phyloP scores from a whole-genome alignment of 2,329 filamentous ascomycete genomes.

The Fusarium sacchari region DNA sequence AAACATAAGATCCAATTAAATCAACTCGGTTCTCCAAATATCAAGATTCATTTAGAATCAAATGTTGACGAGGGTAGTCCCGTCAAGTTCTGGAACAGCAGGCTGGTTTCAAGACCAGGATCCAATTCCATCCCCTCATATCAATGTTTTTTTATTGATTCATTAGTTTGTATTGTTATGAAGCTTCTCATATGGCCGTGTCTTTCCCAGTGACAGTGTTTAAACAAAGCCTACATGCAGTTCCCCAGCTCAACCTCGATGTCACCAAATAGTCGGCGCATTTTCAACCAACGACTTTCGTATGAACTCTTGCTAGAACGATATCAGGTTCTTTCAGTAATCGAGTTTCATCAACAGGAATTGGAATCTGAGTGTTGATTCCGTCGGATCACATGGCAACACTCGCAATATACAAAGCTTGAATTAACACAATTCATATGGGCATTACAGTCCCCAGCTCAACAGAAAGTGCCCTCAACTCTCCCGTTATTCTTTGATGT shows the following conservation, averaged over 20 bases:
- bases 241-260: neutral
- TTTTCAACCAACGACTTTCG: neutral
- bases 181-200: neutral
- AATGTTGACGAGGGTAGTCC: no score
- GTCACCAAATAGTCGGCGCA: neutral
- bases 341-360: neutral
- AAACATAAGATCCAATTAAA: fast-evolving
- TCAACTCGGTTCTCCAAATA: no score
- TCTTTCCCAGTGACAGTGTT: neutral
- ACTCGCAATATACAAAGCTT: neutral
- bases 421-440: neutral
- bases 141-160: neutral
- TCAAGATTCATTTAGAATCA: no score
- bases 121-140: no score
- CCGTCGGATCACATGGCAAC: neutral
- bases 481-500: neutral
- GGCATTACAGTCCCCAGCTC: no score
- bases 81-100: neutral
- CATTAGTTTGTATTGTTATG: neutral
- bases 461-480: neutral
- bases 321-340: neutral
- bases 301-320: neutral
- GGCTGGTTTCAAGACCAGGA: neutral
- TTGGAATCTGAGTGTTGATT: neutral
- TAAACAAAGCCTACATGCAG: neutral